Base-by-base conservation (phyloP, 1,284 basidiomycete species). In the Malassezia obtusa region DNA sequence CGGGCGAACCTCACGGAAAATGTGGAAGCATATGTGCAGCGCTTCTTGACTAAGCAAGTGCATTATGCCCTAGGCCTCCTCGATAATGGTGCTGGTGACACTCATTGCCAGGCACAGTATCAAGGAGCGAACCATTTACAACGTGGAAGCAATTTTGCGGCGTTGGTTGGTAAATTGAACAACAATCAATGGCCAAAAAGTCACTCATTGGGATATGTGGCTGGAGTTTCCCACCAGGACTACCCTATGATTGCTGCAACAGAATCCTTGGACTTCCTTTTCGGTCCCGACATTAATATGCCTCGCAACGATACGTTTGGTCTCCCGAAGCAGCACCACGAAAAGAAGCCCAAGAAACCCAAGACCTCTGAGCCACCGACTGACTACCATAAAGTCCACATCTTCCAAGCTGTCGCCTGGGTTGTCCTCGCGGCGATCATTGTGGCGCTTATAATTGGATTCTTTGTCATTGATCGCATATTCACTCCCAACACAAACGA, bases 111-210 rank as follows among this genome's bases (percentile, higher is more conserved):
- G 45, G 68, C 68, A 10, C 52, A 50, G 33, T 58, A 47, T 45
- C 68, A 71, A 45, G 68, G 68, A 3, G 63, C 53, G 19, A 70
- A 59, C 49, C 68, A 71, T 45, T 35, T 71, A 44, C 60, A 70
- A 39, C 59, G 68, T 4, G 68, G 63, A 2, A 60, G 66, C 3
- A 54, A 67, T 7, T 71, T 70, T 26, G 53, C 62, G 4, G 15
- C 58, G 9, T 19, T 39, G 35, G 9, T 47, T 2, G 17, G 8
- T 25, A 21, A 14, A 9, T n/a, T 32, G 8, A 43, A 61, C 11
- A 33, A 41, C 10, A 30, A 28, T 17, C 59, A 53, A 12, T 68
- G 63, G 38, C 69, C 69, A 1, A 21, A 49, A 0, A 59, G 22
- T 15, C 69, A 71, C 14, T 58, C 56, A 1, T 60, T 66, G 19